phyloP scores from a whole-genome alignment of 495 filamentous ascomycete species.

The Penicillium roqueforti region DNA sequence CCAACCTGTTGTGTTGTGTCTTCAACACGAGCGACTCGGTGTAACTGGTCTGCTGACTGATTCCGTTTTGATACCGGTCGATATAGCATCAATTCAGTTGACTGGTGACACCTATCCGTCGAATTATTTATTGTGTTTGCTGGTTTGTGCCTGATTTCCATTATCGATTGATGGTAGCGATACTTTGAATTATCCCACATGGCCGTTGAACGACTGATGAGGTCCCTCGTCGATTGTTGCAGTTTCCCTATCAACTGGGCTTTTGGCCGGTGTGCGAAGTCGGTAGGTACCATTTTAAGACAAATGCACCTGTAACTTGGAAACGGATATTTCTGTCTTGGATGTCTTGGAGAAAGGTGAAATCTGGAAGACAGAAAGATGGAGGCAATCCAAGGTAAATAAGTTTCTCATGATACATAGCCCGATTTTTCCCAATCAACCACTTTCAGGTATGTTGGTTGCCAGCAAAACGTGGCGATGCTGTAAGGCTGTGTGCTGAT shows the following conservation, averaged over 20 bases:
- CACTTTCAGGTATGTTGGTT: not conserved
- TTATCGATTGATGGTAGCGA: not conserved
- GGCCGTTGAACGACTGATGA: not conserved
- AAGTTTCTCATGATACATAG: not conserved
- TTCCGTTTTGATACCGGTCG: constrained; percentile 4
- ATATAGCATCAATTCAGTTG: not conserved
- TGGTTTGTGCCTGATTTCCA: constrained; percentile 3
- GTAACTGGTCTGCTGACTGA: constrained; percentile 1
- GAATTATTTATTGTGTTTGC: not conserved
- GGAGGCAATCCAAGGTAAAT: not conserved
- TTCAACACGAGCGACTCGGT: constrained; percentile 1
- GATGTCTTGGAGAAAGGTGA: not conserved
- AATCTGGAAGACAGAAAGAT: not conserved
- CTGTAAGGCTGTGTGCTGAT: not conserved
- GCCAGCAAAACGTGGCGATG: not conserved
- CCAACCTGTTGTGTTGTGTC: not conserved
- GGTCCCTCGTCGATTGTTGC: constrained; percentile 1
- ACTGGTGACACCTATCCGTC: constrained; percentile 3
- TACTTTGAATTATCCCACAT: constrained; percentile 2
- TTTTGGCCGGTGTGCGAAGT: not conserved
- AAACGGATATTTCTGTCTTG: not conserved
- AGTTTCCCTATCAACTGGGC: not conserved
- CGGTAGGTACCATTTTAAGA: constrained; percentile 1
- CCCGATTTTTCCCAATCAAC: not conserved
- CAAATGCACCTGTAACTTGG: not conserved